Conservation (phyloP, 768 basidiomycete species). For the Russula ochroleuca region DNA sequence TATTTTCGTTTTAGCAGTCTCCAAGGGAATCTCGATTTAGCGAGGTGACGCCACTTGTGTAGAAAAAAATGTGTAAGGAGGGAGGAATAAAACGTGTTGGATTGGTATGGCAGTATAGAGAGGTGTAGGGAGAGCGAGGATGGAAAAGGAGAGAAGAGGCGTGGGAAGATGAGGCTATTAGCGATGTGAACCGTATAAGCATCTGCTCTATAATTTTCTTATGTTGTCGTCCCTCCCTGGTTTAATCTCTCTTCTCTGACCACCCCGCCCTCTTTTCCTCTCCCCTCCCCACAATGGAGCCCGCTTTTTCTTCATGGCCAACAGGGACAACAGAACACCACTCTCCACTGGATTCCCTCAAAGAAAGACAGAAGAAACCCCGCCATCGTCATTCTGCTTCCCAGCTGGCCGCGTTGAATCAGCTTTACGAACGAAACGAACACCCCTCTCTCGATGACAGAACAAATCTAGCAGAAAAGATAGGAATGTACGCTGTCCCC, state of each 20-base stretch:
- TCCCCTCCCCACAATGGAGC: conserved; percentile 29
- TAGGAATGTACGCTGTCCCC: conserved; percentile 64
- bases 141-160: neutral
- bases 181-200: conserved; percentile 28
- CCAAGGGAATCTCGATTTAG: conserved; percentile 2
- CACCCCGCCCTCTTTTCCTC: conserved; percentile 21
- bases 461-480: conserved; percentile 59
- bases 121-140: no score
- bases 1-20: conserved; percentile 15
- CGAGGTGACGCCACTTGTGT: no score
- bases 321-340: conserved; percentile 23
- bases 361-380: conserved; percentile 63
- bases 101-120: no score
- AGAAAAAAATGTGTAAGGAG: no score
- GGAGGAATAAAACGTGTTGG: neutral
- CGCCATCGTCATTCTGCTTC: conserved; percentile 69
- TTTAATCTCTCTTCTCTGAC: conserved; percentile 15
- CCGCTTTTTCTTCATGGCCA: conserved; percentile 30
- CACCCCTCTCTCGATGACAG: conserved; percentile 70
- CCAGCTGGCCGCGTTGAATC: conserved; percentile 73
- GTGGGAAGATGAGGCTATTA: conserved; percentile 28
- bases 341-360: conserved; percentile 31
- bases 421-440: conserved; percentile 71
- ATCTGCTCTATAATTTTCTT: conserved; percentile 29
- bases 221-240: conserved; percentile 12